Evolutionary conservation across 1,284 basidiomycete species (phyloP).

Genomic region (Sparassis latifolia): DNA sequence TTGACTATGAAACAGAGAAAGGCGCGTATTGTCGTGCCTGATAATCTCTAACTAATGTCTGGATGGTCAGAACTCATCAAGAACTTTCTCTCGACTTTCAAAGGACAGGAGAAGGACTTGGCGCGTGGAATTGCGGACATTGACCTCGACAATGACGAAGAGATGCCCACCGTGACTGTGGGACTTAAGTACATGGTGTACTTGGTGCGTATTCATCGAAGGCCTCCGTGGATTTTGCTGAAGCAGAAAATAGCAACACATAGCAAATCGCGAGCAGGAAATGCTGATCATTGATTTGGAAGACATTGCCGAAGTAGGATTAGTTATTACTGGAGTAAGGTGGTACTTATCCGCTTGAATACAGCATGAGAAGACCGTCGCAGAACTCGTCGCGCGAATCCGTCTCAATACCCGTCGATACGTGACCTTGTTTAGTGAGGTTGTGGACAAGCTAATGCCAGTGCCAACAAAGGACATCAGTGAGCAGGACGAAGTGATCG

Average conservation of each 20-base stretch:
- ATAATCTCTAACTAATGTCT: too few relatives aligned
- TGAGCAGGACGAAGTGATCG: slow-evolving; percentile 87
- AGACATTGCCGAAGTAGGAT: slow-evolving; percentile 59
- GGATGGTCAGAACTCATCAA: slow-evolving; percentile 52
- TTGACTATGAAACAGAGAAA: slow-evolving; percentile 45
- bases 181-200: slow-evolving; percentile 85
- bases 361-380: slow-evolving; percentile 61
- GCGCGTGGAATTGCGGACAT: slow-evolving; percentile 65
- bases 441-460: slow-evolving; percentile 86
- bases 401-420: slow-evolving; percentile 87
- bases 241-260: slow-evolving; percentile 59
- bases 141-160: slow-evolving; percentile 53
- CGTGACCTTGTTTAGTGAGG: slow-evolving; percentile 84
- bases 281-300: slow-evolving; percentile 80
- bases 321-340: neutral
- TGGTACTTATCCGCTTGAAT: slow-evolving; percentile 16
- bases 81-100: slow-evolving; percentile 64
- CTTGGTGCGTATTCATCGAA: slow-evolving; percentile 51
- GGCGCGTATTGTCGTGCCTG: slow-evolving; percentile 15
- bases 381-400: slow-evolving; percentile 71
- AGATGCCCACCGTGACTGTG: slow-evolving; percentile 32
- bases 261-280: slow-evolving; percentile 90
- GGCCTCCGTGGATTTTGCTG: slow-evolving; percentile 5
- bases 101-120: slow-evolving; percentile 61
- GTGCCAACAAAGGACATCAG: slow-evolving; percentile 84